A percentile compares a stretch with the other conserved stretches of the same genome.
These are phyloP conservation scores for Colletotrichum orbiculare DNA, from an alignment of 2,329 filamentous ascomycete genomes.

Conservation along the genomic window DNA sequence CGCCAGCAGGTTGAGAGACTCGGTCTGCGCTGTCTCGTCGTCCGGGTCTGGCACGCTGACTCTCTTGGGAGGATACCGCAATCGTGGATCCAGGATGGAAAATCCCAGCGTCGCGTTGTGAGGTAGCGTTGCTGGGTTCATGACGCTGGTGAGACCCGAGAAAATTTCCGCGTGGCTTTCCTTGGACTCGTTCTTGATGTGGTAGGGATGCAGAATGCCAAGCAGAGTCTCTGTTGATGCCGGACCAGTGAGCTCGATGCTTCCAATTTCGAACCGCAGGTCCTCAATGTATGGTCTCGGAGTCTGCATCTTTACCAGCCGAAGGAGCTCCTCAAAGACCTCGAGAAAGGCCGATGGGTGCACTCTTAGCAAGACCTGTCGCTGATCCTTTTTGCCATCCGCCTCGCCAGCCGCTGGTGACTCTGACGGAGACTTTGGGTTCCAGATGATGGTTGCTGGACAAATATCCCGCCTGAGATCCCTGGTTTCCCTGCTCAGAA, in stretches of 20 bases:
- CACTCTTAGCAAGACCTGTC: constrained; percentile 74
- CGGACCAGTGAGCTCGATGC: constrained; percentile 70
- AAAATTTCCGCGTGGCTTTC: constrained; percentile 62
- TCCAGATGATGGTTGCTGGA: constrained; percentile 82
- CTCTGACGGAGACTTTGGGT: constrained; percentile 53
- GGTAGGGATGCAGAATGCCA: constrained; percentile 70
- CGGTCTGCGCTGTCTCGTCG: constrained; percentile 47
- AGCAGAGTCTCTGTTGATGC: constrained; percentile 83
- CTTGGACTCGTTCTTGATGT: constrained; percentile 45
- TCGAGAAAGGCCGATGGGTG: constrained; percentile 85
- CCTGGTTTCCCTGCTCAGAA: constrained; percentile 65
- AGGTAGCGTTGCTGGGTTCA: constrained; percentile 77
- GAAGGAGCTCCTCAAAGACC: constrained; percentile 72
- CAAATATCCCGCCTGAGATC: constrained; percentile 70
- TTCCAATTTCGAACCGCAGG: constrained; percentile 74
- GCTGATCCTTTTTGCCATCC: constrained; percentile 41
- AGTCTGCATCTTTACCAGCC: constrained; percentile 67
- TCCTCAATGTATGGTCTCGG: constrained; percentile 74
- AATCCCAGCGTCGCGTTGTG: constrained; percentile 78
- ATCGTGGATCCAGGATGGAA: constrained; percentile 79
- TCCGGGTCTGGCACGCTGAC: constrained; percentile 53
- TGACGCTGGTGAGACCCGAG: constrained; percentile 65
- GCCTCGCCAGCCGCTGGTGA: constrained; percentile 36
- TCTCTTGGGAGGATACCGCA: constrained; percentile 78
- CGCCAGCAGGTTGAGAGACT: constrained; percentile 70